phyloP scores from a whole-genome alignment of 176 grass and related monocot genomes.

The Chrysopogon serrulatus region DNA sequence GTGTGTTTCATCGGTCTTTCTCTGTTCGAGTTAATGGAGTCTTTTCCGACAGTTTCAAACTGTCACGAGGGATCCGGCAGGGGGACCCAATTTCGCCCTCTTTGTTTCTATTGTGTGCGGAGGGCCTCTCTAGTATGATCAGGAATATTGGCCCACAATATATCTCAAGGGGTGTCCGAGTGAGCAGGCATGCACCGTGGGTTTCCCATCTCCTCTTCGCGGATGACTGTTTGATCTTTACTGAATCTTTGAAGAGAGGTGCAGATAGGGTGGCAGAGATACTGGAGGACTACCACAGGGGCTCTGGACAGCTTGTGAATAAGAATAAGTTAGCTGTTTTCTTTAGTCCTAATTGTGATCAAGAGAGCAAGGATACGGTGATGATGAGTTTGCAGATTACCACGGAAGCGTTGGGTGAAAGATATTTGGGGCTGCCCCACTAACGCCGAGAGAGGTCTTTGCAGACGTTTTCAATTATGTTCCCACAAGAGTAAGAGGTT shows the following conservation, averaged over 20 bases:
- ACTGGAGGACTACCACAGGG: too few species aligned
- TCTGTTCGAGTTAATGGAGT: neutral
- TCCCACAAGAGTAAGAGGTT: neutral
- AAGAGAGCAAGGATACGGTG: neutral
- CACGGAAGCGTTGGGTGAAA: neutral
- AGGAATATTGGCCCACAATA: neutral
- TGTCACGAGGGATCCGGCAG: neutral
- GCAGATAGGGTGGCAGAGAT: too few species aligned
- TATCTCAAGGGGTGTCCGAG: neutral
- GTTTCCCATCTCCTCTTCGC: neutral
- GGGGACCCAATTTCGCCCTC: neutral
- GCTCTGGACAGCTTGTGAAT: too few species aligned
- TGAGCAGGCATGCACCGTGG: neutral
- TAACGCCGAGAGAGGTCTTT: fast-evolving
- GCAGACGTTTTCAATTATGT: neutral
- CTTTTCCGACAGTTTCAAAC: neutral
- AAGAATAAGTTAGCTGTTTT: neutral
- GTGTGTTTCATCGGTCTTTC: neutral
- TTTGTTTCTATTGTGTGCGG: too few species aligned
- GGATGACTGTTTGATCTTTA: neutral
- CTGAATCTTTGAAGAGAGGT: neutral
- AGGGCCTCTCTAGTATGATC: neutral
- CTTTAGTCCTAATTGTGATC: too few species aligned
- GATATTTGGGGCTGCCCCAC: neutral
- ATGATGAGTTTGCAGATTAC: neutral